phyloP scores from a whole-genome alignment of 2,329 filamentous ascomycete species.

The Apiospora phragmitis region DNA sequence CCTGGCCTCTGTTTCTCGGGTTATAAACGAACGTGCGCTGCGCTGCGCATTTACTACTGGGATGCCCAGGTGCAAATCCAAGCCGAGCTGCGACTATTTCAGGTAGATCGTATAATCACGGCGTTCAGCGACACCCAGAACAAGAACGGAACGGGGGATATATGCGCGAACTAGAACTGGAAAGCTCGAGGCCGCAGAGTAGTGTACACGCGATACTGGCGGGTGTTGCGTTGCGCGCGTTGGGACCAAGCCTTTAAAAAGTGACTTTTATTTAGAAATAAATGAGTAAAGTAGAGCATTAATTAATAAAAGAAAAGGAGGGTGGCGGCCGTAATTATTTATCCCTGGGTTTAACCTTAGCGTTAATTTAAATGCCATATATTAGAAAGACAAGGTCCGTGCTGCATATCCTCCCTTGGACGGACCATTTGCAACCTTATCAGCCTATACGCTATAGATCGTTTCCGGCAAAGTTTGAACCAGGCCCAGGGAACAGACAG shows the following conservation, averaged over 20 bases:
- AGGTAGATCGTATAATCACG: background rate
- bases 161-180: background rate
- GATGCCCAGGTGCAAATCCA: background rate
- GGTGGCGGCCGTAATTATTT: background rate
- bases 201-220: background rate
- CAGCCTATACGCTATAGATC: background rate
- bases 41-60: background rate
- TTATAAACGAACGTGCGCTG: background rate
- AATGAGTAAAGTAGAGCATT: constrained; percentile 4
- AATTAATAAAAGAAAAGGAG: background rate
- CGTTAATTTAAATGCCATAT: background rate
- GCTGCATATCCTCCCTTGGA: background rate
- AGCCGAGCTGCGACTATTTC: background rate
- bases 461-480: background rate
- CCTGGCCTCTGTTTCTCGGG: background rate
- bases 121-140: background rate
- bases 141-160: background rate
- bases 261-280: background rate
- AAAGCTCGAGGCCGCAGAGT: background rate
- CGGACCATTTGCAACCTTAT: background rate
- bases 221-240: background rate
- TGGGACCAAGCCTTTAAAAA: background rate
- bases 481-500: background rate
- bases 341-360: constrained; percentile 8
- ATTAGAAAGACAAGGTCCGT: constrained; percentile 5